Evolutionary conservation across 805 yeast genomes (phyloP), one percentile per base, ranked within the genome.

Genomic region (Nakazawaea anatomiae): DNA sequence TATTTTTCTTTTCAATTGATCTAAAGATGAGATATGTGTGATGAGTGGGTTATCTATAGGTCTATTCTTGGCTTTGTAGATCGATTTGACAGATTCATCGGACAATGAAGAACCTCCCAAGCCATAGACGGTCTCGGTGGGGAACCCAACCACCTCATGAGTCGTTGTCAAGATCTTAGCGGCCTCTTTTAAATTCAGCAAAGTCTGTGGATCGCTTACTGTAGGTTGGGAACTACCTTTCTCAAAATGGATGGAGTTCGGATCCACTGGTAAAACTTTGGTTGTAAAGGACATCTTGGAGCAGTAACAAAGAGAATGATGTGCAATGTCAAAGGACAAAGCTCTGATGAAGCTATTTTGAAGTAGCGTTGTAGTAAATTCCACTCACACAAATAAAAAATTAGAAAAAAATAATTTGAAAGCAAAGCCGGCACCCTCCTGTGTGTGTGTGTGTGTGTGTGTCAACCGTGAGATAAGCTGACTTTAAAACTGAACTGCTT

Each of bases 71-170:
- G 97, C 98, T 29, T 67, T 73, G 65, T 90, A 94, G 8, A 94
- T 94, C 43, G 83, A 79, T 52, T 67, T 64, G 2, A 91, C 96
- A 0, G 95, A 78, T 5, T 78, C 80, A 48, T 89, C 89, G 49
- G 73, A 75, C 46, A 88, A 70, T 0, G 96, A 87, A 3, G 91
- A 85, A 1, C 94, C 99, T 0, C 96, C 99, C 1, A 94, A 74
- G 0, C 99, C 99, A 65, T 94, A 94, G 0, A 94, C 99, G 0
- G 99, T 94, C 63, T 94, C 99, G 0, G 99, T 89, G 1, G 99
- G 99, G 60, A 94, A 91, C 0, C 92, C 98, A 11, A 94, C 90
- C 0, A 85, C 89, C 30, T 81, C 71, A 39, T 75, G 63, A 0
- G 84, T 70, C 2, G 66, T 65, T 14, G 70, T 64, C 4, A 90